Conservation (phyloP, 192 early-diverging fungal species). For the Podila epigama region DNA sequence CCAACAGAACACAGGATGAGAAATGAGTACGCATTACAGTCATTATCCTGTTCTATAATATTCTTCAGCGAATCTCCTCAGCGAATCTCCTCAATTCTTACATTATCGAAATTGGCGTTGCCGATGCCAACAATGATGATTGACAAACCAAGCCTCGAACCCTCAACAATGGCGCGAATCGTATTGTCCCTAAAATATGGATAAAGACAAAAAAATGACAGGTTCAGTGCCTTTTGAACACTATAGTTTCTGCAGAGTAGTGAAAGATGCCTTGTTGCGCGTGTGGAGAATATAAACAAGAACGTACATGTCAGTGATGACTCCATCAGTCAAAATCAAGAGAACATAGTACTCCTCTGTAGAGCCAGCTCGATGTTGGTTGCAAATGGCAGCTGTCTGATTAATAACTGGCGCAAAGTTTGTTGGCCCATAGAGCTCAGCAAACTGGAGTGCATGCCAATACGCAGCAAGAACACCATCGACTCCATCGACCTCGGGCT, state of each 20-base stretch:
- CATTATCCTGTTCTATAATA: too few relatives aligned
- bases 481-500: conserved; percentile 66
- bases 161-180: conserved; percentile 60
- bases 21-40: too few relatives aligned
- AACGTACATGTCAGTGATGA: conserved; percentile 42
- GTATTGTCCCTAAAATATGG: conserved; percentile 54
- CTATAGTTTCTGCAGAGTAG: too few relatives aligned
- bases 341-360: conserved; percentile 43
- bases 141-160: conserved; percentile 55
- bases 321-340: conserved; percentile 41
- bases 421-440: conserved; percentile 62
- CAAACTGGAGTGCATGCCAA: conserved; percentile 45
- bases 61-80: too few relatives aligned
- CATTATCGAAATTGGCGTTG: conserved; percentile 59
- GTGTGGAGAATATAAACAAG: neutral
- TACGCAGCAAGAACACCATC: conserved; percentile 62
- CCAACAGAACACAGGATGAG: too few relatives aligned
- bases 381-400: conserved; percentile 38
- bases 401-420: conserved; percentile 64
- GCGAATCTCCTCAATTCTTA: neutral
- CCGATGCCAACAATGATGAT: conserved; percentile 70
- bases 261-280: too few relatives aligned
- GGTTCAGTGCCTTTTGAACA: too few relatives aligned
- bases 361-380: conserved; percentile 47
- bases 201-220: neutral